A percentile compares a stretch with the other conserved stretches of the same genome.
phyloP scores from a whole-genome alignment of 2,329 filamentous ascomycete species.

The Coniosporium tulheliwenetii region DNA sequence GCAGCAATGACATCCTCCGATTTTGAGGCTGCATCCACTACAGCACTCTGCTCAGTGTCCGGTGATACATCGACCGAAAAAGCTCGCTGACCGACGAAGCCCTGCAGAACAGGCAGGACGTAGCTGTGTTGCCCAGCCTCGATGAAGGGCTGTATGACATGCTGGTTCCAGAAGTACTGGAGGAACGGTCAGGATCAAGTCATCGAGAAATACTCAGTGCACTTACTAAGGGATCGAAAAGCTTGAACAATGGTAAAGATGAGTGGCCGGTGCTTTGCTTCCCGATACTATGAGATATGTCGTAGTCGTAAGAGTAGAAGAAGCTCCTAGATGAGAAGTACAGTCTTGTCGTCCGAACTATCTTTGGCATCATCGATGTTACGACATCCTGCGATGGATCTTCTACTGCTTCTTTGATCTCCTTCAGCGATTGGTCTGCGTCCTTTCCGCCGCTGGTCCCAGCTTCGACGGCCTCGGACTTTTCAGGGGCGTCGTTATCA shows the following conservation, averaged over 20 bases:
- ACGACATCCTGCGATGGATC: constrained; percentile 7
- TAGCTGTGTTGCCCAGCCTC: constrained; percentile 56
- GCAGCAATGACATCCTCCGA: constrained; percentile 12
- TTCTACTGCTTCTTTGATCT: neutral
- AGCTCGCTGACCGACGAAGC: constrained; percentile 74
- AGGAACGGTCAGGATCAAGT: constrained; percentile 1
- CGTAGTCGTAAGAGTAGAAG: constrained; percentile 89
- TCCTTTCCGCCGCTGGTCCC: neutral
- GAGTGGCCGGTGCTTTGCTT: constrained; percentile 22
- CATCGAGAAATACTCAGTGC: neutral
- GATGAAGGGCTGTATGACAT: constrained; percentile 59
- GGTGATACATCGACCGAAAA: constrained; percentile 43
- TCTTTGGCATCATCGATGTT: constrained; percentile 56
- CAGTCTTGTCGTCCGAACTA: constrained; percentile 69
- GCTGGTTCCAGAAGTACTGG: constrained; percentile 79
- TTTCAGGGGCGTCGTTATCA: neutral
- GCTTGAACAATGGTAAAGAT: constrained; percentile 49
- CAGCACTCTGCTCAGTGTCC: constrained; percentile 33
- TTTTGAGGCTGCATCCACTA: constrained; percentile 17
- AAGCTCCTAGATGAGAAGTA: constrained; percentile 75
- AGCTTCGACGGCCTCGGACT: neutral
- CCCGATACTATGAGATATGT: constrained; percentile 57
- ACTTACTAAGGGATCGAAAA: constrained; percentile 51
- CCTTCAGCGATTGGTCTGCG: neutral
- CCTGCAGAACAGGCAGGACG: constrained; percentile 74